Conservation (phyloP, 768 basidiomycete genomes). For the Agrocybe praecox region DNA sequence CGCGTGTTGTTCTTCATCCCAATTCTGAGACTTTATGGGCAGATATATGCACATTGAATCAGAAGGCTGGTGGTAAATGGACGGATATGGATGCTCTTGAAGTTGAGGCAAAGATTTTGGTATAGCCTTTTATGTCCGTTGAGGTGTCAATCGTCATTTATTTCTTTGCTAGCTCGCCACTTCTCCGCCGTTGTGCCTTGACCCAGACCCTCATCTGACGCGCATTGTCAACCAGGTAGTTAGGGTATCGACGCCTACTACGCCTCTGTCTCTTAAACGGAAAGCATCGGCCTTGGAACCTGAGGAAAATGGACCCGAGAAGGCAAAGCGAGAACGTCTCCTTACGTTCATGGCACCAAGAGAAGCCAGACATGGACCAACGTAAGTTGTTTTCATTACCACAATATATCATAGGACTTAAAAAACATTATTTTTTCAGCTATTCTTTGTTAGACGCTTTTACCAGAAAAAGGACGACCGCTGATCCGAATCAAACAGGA, state of each 20-base stretch:
- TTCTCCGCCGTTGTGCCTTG: conserved; percentile 74
- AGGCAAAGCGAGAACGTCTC: conserved; percentile 71
- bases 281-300: conserved; percentile 71
- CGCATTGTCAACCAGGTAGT: conserved; percentile 77
- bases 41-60: conserved; percentile 73
- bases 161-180: conserved; percentile 60
- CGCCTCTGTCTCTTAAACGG: conserved; percentile 74
- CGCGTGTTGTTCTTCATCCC: conserved; percentile 77
- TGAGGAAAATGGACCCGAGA: conserved; percentile 79
- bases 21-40: conserved; percentile 79
- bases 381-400: conserved; percentile 30
- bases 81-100: conserved; percentile 75
- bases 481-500: conserved; percentile 10
- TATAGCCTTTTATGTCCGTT: conserved; percentile 26
- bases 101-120: conserved; percentile 73
- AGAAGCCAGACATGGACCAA: conserved; percentile 50
- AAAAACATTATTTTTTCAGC: conserved; percentile 30
- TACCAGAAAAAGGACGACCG: conserved; percentile 28
- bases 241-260: conserved; percentile 72
- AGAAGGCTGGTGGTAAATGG: conserved; percentile 59
- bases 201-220: conserved; percentile 76
- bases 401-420: neutral
- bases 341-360: conserved; percentile 79
- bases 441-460: conserved; percentile 62
- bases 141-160: conserved; percentile 1